Evolutionary conservation across 495 filamentous ascomycete genomes (phyloP).

Genomic region (Penicillium flavigenum): DNA sequence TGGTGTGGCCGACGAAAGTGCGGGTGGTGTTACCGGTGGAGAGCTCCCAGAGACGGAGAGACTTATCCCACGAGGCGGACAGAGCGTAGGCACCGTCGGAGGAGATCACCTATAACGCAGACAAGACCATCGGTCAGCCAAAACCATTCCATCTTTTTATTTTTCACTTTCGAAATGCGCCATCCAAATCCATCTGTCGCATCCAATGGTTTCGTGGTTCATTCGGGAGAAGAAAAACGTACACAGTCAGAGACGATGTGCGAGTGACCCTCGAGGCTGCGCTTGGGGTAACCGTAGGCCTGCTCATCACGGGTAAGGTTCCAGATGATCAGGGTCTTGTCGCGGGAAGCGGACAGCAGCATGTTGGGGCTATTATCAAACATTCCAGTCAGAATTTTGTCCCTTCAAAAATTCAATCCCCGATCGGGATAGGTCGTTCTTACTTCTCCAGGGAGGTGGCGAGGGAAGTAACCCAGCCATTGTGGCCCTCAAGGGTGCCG

Average conservation of each 20-base stretch:
- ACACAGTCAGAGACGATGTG: slow-evolving; percentile 99
- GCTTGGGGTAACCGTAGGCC: slow-evolving; percentile 97
- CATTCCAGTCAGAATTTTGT: slow-evolving; percentile 37
- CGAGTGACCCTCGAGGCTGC: slow-evolving; percentile 95
- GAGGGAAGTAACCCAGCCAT: slow-evolving; percentile 71
- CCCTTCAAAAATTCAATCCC: slow-evolving; percentile 30
- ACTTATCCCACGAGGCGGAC: slow-evolving; percentile 99
- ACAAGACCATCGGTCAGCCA: slow-evolving; percentile 40
- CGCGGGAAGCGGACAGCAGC: slow-evolving; percentile 94
- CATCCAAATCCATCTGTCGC: slow-evolving; percentile 18
- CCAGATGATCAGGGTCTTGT: slow-evolving; percentile 99
- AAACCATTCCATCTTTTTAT: slow-evolving; percentile 19
- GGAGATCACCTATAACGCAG: slow-evolving; percentile 81
- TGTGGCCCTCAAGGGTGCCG: slow-evolving; percentile 96
- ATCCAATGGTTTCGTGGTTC: slow-evolving; percentile 20
- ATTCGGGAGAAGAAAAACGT: slow-evolving; percentile 46
- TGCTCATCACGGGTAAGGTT: slow-evolving; percentile 98
- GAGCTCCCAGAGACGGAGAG: slow-evolving; percentile 98
- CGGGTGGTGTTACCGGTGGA: slow-evolving; percentile 93
- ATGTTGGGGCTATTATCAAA: slow-evolving; percentile 85
- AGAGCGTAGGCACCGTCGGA: slow-evolving; percentile 99
- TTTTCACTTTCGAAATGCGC: slow-evolving; percentile 5
- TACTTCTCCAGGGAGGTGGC: slow-evolving; percentile 99
- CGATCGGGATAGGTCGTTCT: slow-evolving; percentile 36
- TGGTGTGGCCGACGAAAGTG: slow-evolving; percentile 98